Conservation (phyloP, 106 monocot genomes). For the Chionographis japonica region DNA sequence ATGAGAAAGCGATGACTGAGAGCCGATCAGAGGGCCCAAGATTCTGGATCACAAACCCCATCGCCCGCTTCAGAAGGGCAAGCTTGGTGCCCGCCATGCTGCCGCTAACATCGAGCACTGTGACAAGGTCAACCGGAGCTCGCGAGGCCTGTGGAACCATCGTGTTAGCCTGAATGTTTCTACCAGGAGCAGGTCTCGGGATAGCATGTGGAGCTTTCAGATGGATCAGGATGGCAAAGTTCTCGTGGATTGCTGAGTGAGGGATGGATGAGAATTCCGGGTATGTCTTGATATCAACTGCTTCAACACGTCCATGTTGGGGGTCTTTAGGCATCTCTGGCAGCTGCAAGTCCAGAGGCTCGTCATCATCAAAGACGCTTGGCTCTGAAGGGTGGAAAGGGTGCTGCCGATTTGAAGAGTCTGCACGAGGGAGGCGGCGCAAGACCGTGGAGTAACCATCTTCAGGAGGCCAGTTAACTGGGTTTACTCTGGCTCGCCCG, state of each 20-base stretch:
- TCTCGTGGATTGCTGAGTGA: slow-evolving; percentile 29
- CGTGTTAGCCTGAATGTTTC: not conserved
- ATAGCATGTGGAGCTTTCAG: slow-evolving; percentile 57
- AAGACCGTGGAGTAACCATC: slow-evolving; percentile 44
- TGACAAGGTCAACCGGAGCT: slow-evolving; percentile 74
- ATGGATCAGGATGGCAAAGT: slow-evolving; percentile 66
- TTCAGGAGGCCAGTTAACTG: slow-evolving; percentile 46
- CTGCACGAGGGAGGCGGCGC: slow-evolving; percentile 37
- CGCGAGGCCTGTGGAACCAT: slow-evolving; percentile 22
- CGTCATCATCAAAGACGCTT: slow-evolving; percentile 63
- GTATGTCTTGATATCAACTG: slow-evolving; percentile 48
- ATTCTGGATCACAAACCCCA: slow-evolving; percentile 89
- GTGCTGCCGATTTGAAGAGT: slow-evolving; percentile 28
- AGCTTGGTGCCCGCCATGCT: slow-evolving; percentile 97
- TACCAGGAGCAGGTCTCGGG: not conserved
- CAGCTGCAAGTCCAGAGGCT: slow-evolving; percentile 33
- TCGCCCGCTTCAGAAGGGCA: slow-evolving; percentile 75
- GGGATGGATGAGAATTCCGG: slow-evolving; percentile 59
- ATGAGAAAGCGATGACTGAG: slow-evolving; percentile 84
- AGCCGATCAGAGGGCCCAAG: slow-evolving; percentile 78
- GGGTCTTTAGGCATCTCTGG: slow-evolving; percentile 11
- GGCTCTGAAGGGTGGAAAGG: slow-evolving; percentile 33
- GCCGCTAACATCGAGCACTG: slow-evolving; percentile 89
- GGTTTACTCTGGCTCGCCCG: slow-evolving; percentile 46
- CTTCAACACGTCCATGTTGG: slow-evolving; percentile 10